Evolutionary conservation across 306 rosid genomes (phyloP).

Genomic region (Abrus pulchellus): DNA sequence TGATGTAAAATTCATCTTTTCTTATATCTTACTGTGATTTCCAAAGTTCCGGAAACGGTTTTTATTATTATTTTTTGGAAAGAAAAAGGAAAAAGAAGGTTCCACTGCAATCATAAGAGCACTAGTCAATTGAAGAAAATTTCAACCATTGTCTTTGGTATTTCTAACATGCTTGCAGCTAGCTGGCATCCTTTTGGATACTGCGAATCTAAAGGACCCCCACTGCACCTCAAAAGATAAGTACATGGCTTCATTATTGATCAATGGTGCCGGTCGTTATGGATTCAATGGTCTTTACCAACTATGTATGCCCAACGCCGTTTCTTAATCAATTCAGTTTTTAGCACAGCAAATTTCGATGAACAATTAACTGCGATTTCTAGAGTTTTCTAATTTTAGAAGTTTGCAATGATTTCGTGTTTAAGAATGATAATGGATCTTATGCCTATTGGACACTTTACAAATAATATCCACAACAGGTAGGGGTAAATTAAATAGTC

Average conservation of each 20-base stretch:
- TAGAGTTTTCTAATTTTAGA: neutral
- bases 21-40: neutral
- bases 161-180: slow-evolving; percentile 60
- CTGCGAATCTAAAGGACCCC: slow-evolving; percentile 64
- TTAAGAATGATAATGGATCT: no score
- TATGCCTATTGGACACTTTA: no score
- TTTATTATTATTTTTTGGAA: neutral
- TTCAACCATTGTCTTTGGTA: neutral
- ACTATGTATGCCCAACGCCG: slow-evolving; percentile 60
- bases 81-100: neutral
- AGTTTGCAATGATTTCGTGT: neutral
- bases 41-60: neutral
- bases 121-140: neutral
- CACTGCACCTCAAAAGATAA: slow-evolving; percentile 74
- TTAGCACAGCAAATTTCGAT: neutral
- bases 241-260: slow-evolving; percentile 81
- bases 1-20: neutral
- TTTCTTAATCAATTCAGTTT: slow-evolving; percentile 31
- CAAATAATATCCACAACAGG: no score
- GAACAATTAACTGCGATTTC: neutral
- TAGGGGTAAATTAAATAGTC: no score
- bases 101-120: neutral
- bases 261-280: slow-evolving; percentile 86
- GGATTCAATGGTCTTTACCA: slow-evolving; percentile 85
- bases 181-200: slow-evolving; percentile 82